phyloP scores from a whole-genome alignment of 768 basidiomycete species.

The Panaeolus papilionaceus region DNA sequence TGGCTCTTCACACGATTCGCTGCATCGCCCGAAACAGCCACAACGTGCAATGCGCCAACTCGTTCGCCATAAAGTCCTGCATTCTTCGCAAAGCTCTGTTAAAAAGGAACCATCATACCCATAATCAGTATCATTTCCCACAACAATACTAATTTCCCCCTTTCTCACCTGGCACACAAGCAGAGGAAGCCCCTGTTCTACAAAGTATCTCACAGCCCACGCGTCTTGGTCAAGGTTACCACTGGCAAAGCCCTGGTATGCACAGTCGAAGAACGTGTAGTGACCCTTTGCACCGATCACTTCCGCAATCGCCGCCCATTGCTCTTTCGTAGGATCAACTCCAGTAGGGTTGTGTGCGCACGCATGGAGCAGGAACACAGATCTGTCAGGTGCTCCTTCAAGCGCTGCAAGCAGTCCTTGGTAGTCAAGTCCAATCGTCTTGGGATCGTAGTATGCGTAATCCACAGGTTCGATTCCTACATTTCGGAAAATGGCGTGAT shows the following conservation, averaged over 20 bases:
- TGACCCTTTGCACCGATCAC: conserved; percentile 76
- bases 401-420: conserved; percentile 67
- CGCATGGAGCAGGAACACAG: conserved; percentile 90
- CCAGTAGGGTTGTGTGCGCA: conserved; percentile 99
- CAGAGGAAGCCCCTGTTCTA: conserved; percentile 71
- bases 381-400: conserved; percentile 70
- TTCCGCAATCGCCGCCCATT: conserved; percentile 83
- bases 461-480: conserved; percentile 86
- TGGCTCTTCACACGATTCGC: conserved; percentile 83
- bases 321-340: conserved; percentile 87
- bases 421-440: conserved; percentile 88
- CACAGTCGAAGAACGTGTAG: conserved; percentile 93
- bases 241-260: conserved; percentile 97
- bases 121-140: conserved; percentile 10
- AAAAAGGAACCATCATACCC: background rate
- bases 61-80: conserved; percentile 96
- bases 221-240: conserved; percentile 93
- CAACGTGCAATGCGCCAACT: conserved; percentile 90
- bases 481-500: conserved; percentile 89
- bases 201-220: conserved; percentile 90
- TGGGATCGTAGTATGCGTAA: conserved; percentile 94
- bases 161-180: conserved; percentile 83
- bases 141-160: conserved; percentile 11
- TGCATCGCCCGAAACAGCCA: conserved; percentile 67
- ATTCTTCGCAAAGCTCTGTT: conserved; percentile 95